Percentiles rank a stretch among this genome's conserved stretches.
phyloP scores from a whole-genome alignment of 371 early-diverging fungal species.

The Chytridium lagenaria region DNA sequence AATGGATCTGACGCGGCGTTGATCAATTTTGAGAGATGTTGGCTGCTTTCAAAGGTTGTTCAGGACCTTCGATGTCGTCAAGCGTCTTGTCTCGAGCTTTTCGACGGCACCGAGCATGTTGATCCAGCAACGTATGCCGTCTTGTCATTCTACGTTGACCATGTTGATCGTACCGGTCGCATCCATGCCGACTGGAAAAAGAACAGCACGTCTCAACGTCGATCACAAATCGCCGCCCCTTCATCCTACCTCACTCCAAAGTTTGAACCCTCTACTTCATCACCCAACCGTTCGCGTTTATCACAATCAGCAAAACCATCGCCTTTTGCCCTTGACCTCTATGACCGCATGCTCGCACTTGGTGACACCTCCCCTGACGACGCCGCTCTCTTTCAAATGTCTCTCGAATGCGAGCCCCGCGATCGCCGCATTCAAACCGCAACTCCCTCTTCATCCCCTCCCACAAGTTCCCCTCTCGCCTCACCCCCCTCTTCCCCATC shows the following conservation, averaged over 20 bases:
- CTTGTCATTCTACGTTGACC: neutral
- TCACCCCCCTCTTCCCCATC: neutral
- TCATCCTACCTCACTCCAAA: no score
- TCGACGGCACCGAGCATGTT: neutral
- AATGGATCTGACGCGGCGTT: neutral
- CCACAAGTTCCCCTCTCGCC: neutral
- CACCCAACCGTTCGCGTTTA: neutral
- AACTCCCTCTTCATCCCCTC: neutral
- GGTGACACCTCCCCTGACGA: neutral
- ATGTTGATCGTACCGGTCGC: neutral
- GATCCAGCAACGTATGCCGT: neutral
- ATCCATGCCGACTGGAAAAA: neutral
- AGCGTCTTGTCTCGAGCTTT: neutral
- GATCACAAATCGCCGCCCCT: neutral
- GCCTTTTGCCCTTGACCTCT: neutral
- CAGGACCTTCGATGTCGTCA: neutral
- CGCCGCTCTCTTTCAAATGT: neutral
- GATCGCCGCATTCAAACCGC: neutral
- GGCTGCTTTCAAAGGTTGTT: neutral
- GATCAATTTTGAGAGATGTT: conserved; percentile 15
- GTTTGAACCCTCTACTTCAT: neutral
- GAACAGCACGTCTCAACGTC: neutral
- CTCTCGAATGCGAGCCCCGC: conserved; percentile 4
- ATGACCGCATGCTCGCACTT: neutral
- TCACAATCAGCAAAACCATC: neutral